phyloP scores from a whole-genome alignment of 2,329 filamentous ascomycete genomes.

The Penicillium sp. region DNA sequence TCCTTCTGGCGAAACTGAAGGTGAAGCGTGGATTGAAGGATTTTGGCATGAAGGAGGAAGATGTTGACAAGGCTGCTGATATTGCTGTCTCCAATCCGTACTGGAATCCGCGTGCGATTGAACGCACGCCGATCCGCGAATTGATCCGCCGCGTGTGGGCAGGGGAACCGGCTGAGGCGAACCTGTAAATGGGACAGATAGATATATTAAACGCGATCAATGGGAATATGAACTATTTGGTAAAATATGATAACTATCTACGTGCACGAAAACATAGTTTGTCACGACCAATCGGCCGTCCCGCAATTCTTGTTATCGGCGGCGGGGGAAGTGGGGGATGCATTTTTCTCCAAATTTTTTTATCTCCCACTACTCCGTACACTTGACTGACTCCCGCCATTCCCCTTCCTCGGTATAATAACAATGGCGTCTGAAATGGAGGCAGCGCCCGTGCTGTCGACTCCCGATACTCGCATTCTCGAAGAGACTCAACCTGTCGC shows the following conservation, averaged over 20 bases:
- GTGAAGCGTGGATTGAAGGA: conserved; percentile 51
- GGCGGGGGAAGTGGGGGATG: conserved; percentile 32
- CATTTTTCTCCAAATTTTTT: conserved; percentile 19
- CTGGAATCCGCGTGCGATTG: conserved; percentile 53
- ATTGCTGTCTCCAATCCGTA: conserved; percentile 56
- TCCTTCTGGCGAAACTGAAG: conserved; percentile 49
- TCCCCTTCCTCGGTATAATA: background rate
- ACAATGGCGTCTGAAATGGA: conserved; percentile 32
- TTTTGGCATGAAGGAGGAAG: conserved; percentile 55
- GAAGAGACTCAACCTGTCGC: conserved; percentile 47
- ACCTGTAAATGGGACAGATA: conserved; percentile 38
- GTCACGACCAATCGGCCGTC: conserved; percentile 17
- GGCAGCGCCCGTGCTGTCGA: conserved; percentile 55
- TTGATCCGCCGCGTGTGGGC: conserved; percentile 56
- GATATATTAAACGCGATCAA: background rate
- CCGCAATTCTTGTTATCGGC: conserved; percentile 19
- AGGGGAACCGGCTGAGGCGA: conserved; percentile 52
- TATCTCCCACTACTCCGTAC: conserved; percentile 10
- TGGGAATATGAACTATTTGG: background rate
- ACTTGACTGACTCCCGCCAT: conserved; percentile 4
- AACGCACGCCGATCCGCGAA: conserved; percentile 50
- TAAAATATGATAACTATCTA: too few relatives aligned
- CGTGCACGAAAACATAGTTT: background rate
- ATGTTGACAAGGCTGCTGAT: conserved; percentile 56
- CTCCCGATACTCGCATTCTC: conserved; percentile 57